Evolutionary conservation across 257 asterid species (phyloP), one percentile per base, ranked within the genome.

Genomic region (Nicotiana attenuata): DNA sequence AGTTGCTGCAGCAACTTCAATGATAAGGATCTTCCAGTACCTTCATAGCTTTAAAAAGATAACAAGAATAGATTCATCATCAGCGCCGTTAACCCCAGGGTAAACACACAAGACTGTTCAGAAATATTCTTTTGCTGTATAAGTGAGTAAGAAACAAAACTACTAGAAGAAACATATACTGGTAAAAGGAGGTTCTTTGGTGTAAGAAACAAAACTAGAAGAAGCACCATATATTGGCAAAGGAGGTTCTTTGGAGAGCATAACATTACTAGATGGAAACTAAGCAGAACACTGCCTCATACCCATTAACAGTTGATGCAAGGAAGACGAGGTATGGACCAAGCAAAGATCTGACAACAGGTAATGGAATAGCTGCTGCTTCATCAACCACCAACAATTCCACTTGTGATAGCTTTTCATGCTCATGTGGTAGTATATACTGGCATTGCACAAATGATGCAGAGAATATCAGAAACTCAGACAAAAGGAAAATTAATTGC

Each of bases 281-380:
- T 59, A 17, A 66, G 82, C 38, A 50, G 22, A 82, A 80, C 80
- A 84, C 61, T 14, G 22, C 35, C 24, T n/a, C 82, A 15, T 91
- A 95, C 95, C 98, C 99, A 79, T 95, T 93, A 71, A 95, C 98
- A 7, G 99, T 95, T 53, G 99, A 95, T 38, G 99, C 92, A 65
- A 95, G 92, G 89, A 95, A 95, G 66, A 95, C 98, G 53, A 95
- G 99, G 85, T 92, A 95, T 38, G 97, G 97, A 84, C 99, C 99
- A 86, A 95, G 93, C 91, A 95, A 87, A 82, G 97, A 90, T 89
- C 92, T 93, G 81, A 95, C 97, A 85, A 92, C 75, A 26, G 99
- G 95, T 84, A 93, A 88, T 77, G 98, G 99, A 87, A 95, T 92
- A 80, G 99, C 99, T 85, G 99, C 99, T 20, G 99, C 99, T 91